Evolutionary conservation across 495 filamentous ascomycete species (phyloP), one percentile per base, ranked within the genome.

Genomic region (Penicillium manginii): DNA sequence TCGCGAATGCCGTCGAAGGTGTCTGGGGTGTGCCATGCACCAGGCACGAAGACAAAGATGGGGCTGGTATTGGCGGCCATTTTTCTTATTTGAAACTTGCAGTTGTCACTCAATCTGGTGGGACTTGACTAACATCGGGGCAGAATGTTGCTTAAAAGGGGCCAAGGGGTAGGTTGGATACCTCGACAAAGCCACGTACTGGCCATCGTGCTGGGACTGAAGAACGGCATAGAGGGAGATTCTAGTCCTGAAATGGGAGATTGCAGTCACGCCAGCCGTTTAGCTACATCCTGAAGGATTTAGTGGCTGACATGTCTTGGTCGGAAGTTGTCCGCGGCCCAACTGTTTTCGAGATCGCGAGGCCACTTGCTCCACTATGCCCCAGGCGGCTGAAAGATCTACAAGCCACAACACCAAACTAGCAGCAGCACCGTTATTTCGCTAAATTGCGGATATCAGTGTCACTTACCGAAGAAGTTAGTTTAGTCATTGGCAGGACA

Each of bases 21-120:
- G 22, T 58, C 63, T 1, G 63, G 32, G 9, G 48, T 31, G 23
- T 66, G 63, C 58, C 63, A 66, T 45, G 64, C 61, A 2, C 64
- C 63, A n/a, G 61, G 64, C 19, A 60, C 61, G 19, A 67, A 60
- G 23, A 67, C 46, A 15, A 68, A 56, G 26, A 55, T 51, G 0
- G 58, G 55, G 14, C 21, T 47, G 43, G 43, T 47, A n/a, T 42
- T 42, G 39, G 39, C 3, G n/a, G 39, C 3, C 39, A 42, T 42
- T n/a, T 15, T 39, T 48, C 6, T 26, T 48, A 3, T 48, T 6
- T 19, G 46, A 50, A 33, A 12, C 1, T 37, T 37, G 48, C 11
- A 17, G 12, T 15, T 22, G 19, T 8, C 17, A 22, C 23, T 21
- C 6, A n/a, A 40, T 1, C 31, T 11, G 12, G 49, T 35, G 49